Evolutionary conservation across 2,329 filamentous ascomycete species (phyloP).

Genomic region (Xylaria digitata): DNA sequence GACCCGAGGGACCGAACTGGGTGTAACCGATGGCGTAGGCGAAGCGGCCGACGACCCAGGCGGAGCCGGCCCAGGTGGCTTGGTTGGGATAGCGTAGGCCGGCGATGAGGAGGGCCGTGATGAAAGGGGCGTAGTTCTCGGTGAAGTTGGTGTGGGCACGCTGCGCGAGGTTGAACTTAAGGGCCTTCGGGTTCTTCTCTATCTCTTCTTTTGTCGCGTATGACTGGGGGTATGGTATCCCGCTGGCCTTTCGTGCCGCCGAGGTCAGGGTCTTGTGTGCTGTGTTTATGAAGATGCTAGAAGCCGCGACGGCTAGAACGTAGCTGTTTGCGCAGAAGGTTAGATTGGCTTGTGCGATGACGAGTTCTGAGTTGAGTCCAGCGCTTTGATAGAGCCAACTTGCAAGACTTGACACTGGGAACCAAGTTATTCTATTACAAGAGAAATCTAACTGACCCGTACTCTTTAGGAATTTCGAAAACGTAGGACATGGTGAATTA

Average conservation of each 20-base stretch:
- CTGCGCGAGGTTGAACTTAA: constrained; percentile 69
- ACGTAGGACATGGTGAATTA: constrained; percentile 56
- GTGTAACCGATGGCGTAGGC: constrained; percentile 68
- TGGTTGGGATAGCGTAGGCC: constrained; percentile 66
- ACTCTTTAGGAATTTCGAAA: constrained; percentile 61
- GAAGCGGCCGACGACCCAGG: constrained; percentile 65
- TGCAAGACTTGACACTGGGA: no score
- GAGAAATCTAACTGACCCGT: constrained; percentile 57
- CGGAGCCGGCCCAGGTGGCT: constrained; percentile 61
- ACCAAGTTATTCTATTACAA: background rate
- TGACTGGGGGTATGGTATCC: constrained; percentile 66
- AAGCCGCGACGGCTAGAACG: constrained; percentile 68
- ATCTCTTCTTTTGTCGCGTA: constrained; percentile 68
- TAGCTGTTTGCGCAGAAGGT: constrained; percentile 59
- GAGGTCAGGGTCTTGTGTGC: constrained; percentile 63
- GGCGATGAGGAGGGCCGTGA: constrained; percentile 65
- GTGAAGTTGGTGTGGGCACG: constrained; percentile 68
- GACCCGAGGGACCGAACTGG: constrained; percentile 58
- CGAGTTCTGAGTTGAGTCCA: no score
- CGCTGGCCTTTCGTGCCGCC: constrained; percentile 62
- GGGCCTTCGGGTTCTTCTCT: constrained; percentile 64
- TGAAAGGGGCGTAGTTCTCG: constrained; percentile 68
- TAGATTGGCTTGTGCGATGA: background rate
- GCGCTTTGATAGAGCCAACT: background rate
- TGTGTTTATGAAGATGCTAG: constrained; percentile 68